A percentile compares a stretch with the other conserved stretches of the same genome.
Evolutionary conservation across 1,284 basidiomycete genomes (phyloP).

Genomic region (Ustilago loliicola): DNA sequence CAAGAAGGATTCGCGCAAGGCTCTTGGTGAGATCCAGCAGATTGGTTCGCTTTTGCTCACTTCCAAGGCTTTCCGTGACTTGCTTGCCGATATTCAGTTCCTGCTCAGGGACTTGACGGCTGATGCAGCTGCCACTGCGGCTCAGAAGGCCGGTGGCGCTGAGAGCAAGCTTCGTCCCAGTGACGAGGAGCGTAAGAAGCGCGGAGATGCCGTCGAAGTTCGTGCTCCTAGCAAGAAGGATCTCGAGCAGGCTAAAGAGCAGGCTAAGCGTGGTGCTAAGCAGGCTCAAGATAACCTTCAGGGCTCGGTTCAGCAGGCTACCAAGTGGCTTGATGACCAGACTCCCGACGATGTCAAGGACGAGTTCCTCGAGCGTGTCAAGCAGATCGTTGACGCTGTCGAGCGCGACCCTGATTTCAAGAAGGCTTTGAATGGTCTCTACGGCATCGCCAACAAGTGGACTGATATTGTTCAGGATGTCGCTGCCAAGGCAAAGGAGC

Average conservation of each 20-base stretch:
- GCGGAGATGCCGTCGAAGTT: slow-evolving; percentile 51
- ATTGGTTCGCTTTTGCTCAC: slow-evolving; percentile 72
- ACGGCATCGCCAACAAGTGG: slow-evolving; percentile 73
- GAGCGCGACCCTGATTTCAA: slow-evolving; percentile 71
- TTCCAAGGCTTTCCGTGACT: slow-evolving; percentile 71
- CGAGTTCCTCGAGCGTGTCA: slow-evolving; percentile 71
- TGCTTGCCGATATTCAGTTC: slow-evolving; percentile 72
- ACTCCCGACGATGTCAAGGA: slow-evolving; percentile 73
- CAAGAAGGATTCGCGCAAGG: slow-evolving; percentile 69
- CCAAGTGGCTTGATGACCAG: slow-evolving; percentile 72
- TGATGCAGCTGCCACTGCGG: slow-evolving; percentile 69
- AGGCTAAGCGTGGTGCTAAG: slow-evolving; percentile 71
- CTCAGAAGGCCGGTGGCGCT: slow-evolving; percentile 59
- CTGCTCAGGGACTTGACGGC: slow-evolving; percentile 72
- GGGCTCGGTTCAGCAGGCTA: slow-evolving; percentile 41
- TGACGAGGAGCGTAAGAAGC: slow-evolving; percentile 65
- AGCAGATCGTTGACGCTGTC: slow-evolving; percentile 68
- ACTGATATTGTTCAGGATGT: slow-evolving; percentile 71
- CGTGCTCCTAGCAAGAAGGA: slow-evolving; percentile 68
- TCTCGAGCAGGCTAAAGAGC: slow-evolving; percentile 68
- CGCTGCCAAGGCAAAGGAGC: slow-evolving; percentile 70
- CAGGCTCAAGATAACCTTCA: slow-evolving; percentile 65
- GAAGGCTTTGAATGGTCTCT: slow-evolving; percentile 71
- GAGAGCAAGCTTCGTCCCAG: slow-evolving; percentile 64
- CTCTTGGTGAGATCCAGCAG: slow-evolving; percentile 71